Evolutionary conservation across 441 rosid genomes (phyloP).

Genomic region (Viola pubescens): DNA sequence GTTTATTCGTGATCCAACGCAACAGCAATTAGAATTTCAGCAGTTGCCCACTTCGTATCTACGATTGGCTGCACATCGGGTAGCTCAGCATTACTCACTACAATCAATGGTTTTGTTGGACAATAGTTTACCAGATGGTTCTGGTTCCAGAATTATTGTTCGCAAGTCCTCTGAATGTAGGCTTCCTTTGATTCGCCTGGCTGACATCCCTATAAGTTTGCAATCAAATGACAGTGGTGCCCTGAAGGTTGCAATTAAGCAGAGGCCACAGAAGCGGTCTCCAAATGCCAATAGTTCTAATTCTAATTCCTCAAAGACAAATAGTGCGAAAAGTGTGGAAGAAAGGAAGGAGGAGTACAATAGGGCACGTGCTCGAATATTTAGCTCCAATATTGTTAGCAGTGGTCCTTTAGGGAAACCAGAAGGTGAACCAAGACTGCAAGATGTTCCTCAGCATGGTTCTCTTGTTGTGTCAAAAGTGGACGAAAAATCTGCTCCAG

Average conservation of each 20-base stretch:
- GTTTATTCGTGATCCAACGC: constrained; percentile 52
- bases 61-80: constrained; percentile 80
- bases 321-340: constrained; percentile 60
- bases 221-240: constrained; percentile 49
- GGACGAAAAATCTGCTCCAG: constrained; percentile 41
- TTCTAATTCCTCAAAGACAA: constrained; percentile 42
- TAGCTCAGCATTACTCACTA: constrained; percentile 73
- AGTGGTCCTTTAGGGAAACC: constrained; percentile 29
- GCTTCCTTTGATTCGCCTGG: constrained; percentile 53
- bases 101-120: constrained; percentile 80
- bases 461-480: constrained; percentile 31
- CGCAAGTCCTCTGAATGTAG: constrained; percentile 57
- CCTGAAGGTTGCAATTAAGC: constrained; percentile 64
- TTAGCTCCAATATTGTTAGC: constrained; percentile 35
- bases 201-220: constrained; percentile 62
- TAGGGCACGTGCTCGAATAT: constrained; percentile 74
- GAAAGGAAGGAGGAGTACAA: constrained; percentile 86
- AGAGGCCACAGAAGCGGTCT: constrained; percentile 57
- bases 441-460: constrained; percentile 35
- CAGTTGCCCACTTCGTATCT: constrained; percentile 78
- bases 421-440: constrained; percentile 40
- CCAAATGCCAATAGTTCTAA: constrained; percentile 27
- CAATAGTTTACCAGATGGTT: constrained; percentile 53
- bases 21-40: constrained; percentile 68
- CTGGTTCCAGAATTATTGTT: constrained; percentile 63